A percentile compares a stretch with the other conserved stretches of the same genome.
Evolutionary conservation across 306 rosid species (phyloP).

Genomic region (Quercus aquifolioides): DNA sequence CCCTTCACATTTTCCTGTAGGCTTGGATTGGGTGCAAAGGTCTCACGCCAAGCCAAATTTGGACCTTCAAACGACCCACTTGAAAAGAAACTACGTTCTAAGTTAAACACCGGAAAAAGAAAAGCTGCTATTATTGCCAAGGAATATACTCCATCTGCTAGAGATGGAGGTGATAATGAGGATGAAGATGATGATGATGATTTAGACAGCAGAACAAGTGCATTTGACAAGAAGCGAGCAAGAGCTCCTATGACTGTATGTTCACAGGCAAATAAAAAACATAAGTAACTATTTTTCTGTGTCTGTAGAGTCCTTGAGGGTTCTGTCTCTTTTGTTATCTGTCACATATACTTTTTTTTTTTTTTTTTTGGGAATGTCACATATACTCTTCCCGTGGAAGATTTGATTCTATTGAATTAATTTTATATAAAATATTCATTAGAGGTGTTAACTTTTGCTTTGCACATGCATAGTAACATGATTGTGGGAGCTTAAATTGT

Average conservation of each 20-base stretch:
- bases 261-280: slow-evolving; percentile 44
- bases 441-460: not conserved
- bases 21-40: slow-evolving; percentile 89
- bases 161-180: slow-evolving; percentile 32
- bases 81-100: slow-evolving; percentile 59
- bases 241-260: slow-evolving; percentile 21
- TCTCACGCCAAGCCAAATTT: slow-evolving; percentile 48
- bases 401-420: not conserved
- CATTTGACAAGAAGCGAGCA: slow-evolving; percentile 61
- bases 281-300: slow-evolving; percentile 23
- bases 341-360: not conserved
- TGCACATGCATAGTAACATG: not conserved
- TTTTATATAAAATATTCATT: not conserved
- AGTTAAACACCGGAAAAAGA: slow-evolving; percentile 50
- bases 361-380: not conserved
- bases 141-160: slow-evolving; percentile 28
- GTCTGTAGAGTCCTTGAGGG: not conserved
- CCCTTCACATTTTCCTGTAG: slow-evolving; percentile 26
- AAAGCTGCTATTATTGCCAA: slow-evolving; percentile 49
- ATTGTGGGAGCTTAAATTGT: not conserved
- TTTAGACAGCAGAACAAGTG: slow-evolving; percentile 62
- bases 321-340: not conserved
- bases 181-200: slow-evolving; percentile 40
- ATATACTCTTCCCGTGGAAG: not conserved
- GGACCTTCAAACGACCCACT: slow-evolving; percentile 64